Evolutionary conservation across 768 basidiomycete species (phyloP), one percentile per base, ranked within the genome.

Genomic region (Brasilioporus rufonigricans): DNA sequence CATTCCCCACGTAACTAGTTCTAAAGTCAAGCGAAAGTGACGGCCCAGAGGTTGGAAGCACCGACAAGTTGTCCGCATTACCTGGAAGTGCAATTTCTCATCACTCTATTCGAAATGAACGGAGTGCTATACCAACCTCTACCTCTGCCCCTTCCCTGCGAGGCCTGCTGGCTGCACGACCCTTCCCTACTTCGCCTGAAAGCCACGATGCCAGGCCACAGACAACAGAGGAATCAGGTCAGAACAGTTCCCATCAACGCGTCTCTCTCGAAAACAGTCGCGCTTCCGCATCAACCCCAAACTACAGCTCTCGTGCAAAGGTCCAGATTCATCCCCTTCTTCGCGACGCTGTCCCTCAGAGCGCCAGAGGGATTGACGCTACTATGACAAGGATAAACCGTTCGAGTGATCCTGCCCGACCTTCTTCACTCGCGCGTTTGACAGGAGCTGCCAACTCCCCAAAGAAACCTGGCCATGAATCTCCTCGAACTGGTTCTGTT

Each of bases 261-360:
- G 75, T 82, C 33, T 82, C 81, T 0, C 81, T 82, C 19, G 84
- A 86, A 29, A 21, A 63, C 72, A 35, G 75, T 75, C 23, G 65
- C 73, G 0, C 71, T 72, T 23, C 57, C 59, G 40, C 76, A 69
- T 14, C 51, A 71, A 71, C 53, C 58, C 75, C 55, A 64, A 70
- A 53, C 74, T 44, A 62, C 39, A 67, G 48, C 21, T 46, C 64
- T 24, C 68, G 56, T 21, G 26, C 58, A 1, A 79, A 72, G 69
- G 81, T 79, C 56, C 54, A 65, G 26, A 40, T 54, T 16, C 57
- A 52, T 40, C 62, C 64, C 33, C 59, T 61, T 14, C 65, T 60
- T 54, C 65, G 55, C 33, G 65, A 61, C 21, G 26, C 59, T 9
- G 19, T 40, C 44, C 23, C 58, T n/a, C 35, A 53, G 32, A 39